Base-by-base conservation (phyloP, 2,329 filamentous ascomycete genomes). In the Sporothrix brasiliensis region DNA sequence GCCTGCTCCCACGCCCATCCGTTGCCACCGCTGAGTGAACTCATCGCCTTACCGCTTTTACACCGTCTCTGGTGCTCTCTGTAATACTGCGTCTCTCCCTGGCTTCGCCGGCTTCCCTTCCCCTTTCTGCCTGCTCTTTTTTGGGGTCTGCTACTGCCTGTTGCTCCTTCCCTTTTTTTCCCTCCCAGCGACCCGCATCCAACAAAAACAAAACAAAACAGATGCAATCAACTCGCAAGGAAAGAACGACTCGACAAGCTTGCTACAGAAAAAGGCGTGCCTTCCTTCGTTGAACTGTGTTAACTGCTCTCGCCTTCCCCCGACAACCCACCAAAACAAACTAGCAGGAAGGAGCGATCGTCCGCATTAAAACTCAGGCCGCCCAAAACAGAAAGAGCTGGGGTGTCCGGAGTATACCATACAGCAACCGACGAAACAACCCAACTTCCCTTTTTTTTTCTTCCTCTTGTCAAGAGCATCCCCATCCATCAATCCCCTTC, bases 1-100 rank as follows among this genome's bases (percentile, higher is more conserved):
- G 68, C 72, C 72, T 73, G 70, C 70, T 52, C 60, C 49, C 21
- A 47, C 67, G 60, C 69, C 69, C 53, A 2, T 56, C 63, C 69
- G 41, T 69, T 68, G 69, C 71, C 71, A 69, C 71, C 56, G 54
- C 68, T 68, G 44, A 52, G 58, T 54, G 11, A 44, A 44, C 41
- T 50, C 69, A 52, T 65, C 66, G 53, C 60, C 67, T 30, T 68
- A 70, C 69, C 61, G 70, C 69, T 67, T 65, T 68, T 67, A 70
- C 69, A 47, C 39, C 58, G 39, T 63, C 58, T 61, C 39, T 63
- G 39, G 13, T 63, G 52, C 34, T 41, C 19, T 60, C 56, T 41
- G 56, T 60, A 6, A 9, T 60, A 9, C 34, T 60, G 68, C 58
- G 4, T 41, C 58, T 61, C 11, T 44, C 21, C 58, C 41, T 63